A percentile compares a stretch with the other conserved stretches of the same genome.
Evolutionary conservation across 306 rosid genomes (phyloP).

Genomic region (Quercus dentata): DNA sequence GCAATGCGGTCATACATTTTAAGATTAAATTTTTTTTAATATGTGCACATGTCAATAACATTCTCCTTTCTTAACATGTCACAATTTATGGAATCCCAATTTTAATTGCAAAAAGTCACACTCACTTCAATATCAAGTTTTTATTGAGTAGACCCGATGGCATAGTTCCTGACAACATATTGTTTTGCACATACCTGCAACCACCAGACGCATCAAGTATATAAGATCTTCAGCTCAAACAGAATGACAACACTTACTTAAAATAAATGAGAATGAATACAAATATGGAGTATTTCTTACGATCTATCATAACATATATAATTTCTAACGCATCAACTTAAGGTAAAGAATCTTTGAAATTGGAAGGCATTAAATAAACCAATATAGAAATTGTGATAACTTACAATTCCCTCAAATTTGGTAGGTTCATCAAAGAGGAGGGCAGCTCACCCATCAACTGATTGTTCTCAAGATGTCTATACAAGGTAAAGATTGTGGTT

Average conservation of each 20-base stretch:
- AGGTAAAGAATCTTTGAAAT: neutral
- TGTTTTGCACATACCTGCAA: conserved; percentile 83
- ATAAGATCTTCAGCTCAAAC: neutral
- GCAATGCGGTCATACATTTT: neutral
- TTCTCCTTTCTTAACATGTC: neutral
- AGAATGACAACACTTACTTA: neutral
- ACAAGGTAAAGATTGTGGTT: conserved; percentile 32
- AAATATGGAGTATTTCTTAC: neutral
- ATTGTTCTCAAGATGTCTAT: conserved; percentile 91
- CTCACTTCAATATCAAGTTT: conserved; percentile 64
- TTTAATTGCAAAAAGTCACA: conserved; percentile 14
- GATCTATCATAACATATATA: neutral
- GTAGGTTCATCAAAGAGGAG: conserved; percentile 60
- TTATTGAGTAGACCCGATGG: conserved; percentile 60
- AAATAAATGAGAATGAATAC: conserved; percentile 5
- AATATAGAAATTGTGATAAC: conserved; percentile 28
- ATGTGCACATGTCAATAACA: neutral
- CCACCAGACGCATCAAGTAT: conserved; percentile 22
- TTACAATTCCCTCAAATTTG: conserved; percentile 83
- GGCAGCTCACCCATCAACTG: conserved; percentile 74
- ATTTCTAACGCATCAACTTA: neutral
- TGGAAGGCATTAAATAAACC: conserved; percentile 3
- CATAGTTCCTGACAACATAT: conserved; percentile 70
- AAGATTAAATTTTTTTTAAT: neutral
- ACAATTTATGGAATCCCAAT: neutral